Percentiles rank a stretch among this genome's conserved stretches.
phyloP scores from a whole-genome alignment of 257 asterid species.

The Solanum medicagineum region DNA sequence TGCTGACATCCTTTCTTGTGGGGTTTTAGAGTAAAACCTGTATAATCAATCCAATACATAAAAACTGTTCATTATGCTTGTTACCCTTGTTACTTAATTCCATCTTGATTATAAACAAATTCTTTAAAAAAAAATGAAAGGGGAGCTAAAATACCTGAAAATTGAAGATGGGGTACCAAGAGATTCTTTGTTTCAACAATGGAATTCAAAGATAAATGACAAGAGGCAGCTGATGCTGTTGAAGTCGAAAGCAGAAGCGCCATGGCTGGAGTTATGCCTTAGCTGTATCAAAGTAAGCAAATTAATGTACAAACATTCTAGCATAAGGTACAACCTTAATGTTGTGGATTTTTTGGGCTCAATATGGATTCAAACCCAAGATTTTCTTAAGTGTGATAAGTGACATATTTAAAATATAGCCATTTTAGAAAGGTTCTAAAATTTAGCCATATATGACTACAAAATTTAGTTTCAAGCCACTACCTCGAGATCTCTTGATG shows the following conservation, averaged over 20 bases:
- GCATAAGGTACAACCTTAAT: background rate
- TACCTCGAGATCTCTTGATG: too few species aligned
- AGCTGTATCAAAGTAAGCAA: background rate
- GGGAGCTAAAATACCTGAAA: conserved; percentile 28
- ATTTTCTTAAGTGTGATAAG: background rate
- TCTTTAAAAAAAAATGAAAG: background rate
- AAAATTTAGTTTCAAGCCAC: too few species aligned
- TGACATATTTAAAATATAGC: background rate
- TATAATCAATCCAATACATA: background rate
- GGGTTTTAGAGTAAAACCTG: conserved; percentile 26
- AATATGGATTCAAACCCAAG: background rate
- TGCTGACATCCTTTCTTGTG: conserved; percentile 8
- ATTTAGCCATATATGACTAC: too few species aligned
- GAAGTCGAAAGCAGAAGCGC: conserved; percentile 26
- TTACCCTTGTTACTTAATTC: background rate
- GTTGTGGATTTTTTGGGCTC: background rate
- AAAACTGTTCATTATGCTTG: background rate
- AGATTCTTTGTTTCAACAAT: conserved; percentile 8
- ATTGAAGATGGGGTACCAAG: conserved; percentile 22
- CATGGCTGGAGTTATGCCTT: background rate
- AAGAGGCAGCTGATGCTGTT: conserved; percentile 16
- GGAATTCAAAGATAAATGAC: conserved; percentile 13
- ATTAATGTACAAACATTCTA: background rate
- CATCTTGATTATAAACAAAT: background rate
- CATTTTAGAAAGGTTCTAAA: too few species aligned